phyloP scores from a whole-genome alignment of 257 asterid species.

The Solanum dulcamara region DNA sequence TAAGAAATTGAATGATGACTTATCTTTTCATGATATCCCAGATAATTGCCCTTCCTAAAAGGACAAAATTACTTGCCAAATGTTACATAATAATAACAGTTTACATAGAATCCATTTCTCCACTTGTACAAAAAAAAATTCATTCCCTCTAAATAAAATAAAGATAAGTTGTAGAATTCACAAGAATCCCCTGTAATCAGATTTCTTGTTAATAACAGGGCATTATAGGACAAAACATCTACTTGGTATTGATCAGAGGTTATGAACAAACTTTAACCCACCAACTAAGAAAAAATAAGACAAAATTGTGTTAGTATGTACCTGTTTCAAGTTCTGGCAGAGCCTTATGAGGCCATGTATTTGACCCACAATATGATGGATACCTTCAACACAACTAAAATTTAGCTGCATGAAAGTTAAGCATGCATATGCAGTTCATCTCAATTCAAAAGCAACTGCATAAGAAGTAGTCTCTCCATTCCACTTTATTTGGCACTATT shows the following conservation, averaged over 20 bases:
- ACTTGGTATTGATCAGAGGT: background rate
- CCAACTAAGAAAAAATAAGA: background rate
- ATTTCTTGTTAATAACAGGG: background rate
- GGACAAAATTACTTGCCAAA: background rate
- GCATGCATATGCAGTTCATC: background rate
- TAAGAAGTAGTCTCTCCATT: background rate
- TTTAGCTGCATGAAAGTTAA: background rate
- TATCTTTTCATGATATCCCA: background rate
- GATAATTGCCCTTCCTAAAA: background rate
- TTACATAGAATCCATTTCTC: background rate
- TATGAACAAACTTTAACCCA: background rate
- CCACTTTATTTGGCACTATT: background rate
- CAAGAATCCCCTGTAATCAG: background rate
- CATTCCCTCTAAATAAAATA: background rate
- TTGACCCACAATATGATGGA: slow-evolving; percentile 80
- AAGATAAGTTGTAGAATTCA: background rate
- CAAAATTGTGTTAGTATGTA: slow-evolving; percentile 8
- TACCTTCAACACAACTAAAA: slow-evolving; percentile 34
- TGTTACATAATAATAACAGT: background rate
- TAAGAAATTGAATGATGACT: background rate
- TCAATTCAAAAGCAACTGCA: background rate
- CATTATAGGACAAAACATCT: background rate
- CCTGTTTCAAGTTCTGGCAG: slow-evolving; percentile 84
- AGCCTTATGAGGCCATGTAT: slow-evolving; percentile 66
- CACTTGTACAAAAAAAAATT: background rate